These are phyloP conservation scores for Fusarium vanettenii DNA, from an alignment of 2,329 filamentous ascomycete genomes.

Conservation along the genomic window DNA sequence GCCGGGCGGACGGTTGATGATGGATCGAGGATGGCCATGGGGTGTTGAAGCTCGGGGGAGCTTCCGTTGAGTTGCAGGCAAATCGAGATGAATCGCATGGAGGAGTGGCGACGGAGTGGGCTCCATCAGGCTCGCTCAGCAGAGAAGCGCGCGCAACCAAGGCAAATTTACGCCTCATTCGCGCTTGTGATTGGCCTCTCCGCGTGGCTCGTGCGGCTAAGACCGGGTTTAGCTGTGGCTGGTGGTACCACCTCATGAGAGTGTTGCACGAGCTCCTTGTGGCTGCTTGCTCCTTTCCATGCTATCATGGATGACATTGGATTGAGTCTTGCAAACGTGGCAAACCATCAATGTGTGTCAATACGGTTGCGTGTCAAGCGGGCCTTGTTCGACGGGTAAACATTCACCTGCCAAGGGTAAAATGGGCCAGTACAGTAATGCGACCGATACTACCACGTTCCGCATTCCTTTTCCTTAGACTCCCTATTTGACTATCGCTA, in stretches of 20 bases:
- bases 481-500: background rate
- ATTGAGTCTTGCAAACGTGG: background rate
- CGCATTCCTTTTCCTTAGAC: background rate
- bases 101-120: constrained; percentile 32
- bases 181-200: constrained; percentile 25
- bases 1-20: constrained; percentile 27
- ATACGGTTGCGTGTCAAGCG: background rate
- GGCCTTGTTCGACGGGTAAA: background rate
- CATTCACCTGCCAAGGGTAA: background rate
- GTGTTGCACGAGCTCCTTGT: background rate
- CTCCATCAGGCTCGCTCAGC: constrained; percentile 31
- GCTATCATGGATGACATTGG: background rate
- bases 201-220: constrained; percentile 20
- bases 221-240: constrained; percentile 16
- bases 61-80: constrained; percentile 37
- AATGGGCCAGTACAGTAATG: background rate
- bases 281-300: background rate
- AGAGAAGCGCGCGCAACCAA: constrained; percentile 31
- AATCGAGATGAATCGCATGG: constrained; percentile 44
- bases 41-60: constrained; percentile 36
- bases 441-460: background rate
- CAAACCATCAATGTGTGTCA: background rate
- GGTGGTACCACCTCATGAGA: constrained; percentile 10
- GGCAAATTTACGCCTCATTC: constrained; percentile 31
- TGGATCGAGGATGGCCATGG: constrained; percentile 42